These are phyloP conservation scores for Pontederia crassipes DNA, from an alignment of 176 grass and related monocot species.

Conservation along the genomic window DNA sequence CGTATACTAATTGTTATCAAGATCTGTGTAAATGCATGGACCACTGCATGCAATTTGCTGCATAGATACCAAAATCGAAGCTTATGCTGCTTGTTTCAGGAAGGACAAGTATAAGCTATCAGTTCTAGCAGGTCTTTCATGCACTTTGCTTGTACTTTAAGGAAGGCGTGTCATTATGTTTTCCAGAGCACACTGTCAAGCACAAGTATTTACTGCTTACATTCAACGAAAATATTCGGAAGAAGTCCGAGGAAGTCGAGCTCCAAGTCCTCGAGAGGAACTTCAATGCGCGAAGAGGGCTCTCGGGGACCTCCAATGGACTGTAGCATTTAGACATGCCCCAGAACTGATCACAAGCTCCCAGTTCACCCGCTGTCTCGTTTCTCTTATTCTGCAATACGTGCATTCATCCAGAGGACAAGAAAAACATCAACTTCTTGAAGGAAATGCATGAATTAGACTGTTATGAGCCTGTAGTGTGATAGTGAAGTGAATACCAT, in stretches of 20 bases:
- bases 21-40: no score
- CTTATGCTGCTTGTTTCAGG: no score
- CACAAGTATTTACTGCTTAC: conserved; percentile 28
- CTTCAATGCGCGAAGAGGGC: conserved; percentile 62
- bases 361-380: conserved; percentile 14
- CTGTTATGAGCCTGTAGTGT: background rate
- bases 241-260: conserved; percentile 80
- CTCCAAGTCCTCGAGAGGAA: conserved; percentile 94
- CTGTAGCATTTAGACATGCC: conserved; percentile 30
- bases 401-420: background rate
- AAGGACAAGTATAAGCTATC: no score
- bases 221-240: conserved; percentile 71
- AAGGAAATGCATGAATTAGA: background rate
- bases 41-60: no score
- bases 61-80: no score
- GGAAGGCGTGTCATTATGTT: no score
- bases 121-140: no score
- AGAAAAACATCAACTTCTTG: background rate
- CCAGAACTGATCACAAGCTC: conserved; percentile 20
- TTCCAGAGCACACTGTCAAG: background rate
- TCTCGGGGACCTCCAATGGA: conserved; percentile 41
- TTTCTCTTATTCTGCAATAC: conserved; percentile 37
- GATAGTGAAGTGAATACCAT: conserved; percentile 24
- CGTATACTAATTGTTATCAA: no score
- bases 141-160: no score